Evolutionary conservation across 2,329 filamentous ascomycete genomes (phyloP).

Genomic region (Fusarium udum): DNA sequence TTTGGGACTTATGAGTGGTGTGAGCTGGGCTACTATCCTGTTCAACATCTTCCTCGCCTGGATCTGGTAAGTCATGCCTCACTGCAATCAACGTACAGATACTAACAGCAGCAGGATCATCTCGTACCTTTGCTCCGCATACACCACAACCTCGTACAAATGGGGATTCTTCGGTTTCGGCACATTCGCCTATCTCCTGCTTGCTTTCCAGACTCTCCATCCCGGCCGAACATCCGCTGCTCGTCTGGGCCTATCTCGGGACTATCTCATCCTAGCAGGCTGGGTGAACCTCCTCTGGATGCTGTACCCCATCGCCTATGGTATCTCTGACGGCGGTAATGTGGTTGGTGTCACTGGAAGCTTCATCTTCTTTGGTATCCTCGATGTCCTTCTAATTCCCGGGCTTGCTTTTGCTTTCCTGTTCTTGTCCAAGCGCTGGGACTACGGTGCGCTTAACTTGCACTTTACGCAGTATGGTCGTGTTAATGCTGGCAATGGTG

Average conservation of each 20-base stretch:
- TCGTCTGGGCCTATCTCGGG: slow-evolving; percentile 53
- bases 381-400: slow-evolving; percentile 60
- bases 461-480: slow-evolving; percentile 66
- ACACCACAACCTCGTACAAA: slow-evolving; percentile 61
- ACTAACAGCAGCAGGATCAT: slow-evolving; percentile 47
- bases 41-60: slow-evolving; percentile 60
- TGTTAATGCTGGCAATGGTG: slow-evolving; percentile 52
- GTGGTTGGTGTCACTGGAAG: slow-evolving; percentile 27
- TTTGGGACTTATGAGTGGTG: slow-evolving; percentile 60
- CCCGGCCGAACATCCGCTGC: slow-evolving; percentile 51
- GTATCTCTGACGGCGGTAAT: slow-evolving; percentile 31
- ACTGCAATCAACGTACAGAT: not conserved
- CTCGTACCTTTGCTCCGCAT: slow-evolving; percentile 59
- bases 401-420: slow-evolving; percentile 55
- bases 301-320: slow-evolving; percentile 62
- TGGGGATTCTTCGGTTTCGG: slow-evolving; percentile 68
- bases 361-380: slow-evolving; percentile 57
- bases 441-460: slow-evolving; percentile 61
- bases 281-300: slow-evolving; percentile 64
- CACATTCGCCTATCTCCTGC: slow-evolving; percentile 56
- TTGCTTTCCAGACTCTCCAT: slow-evolving; percentile 55
- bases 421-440: slow-evolving; percentile 58
- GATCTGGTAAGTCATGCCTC: slow-evolving; percentile 52
- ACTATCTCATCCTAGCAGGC: slow-evolving; percentile 57
- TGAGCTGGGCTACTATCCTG: slow-evolving; percentile 65